Base-by-base conservation (phyloP, 2,329 filamentous ascomycete species). In the Amphichorda felina region DNA sequence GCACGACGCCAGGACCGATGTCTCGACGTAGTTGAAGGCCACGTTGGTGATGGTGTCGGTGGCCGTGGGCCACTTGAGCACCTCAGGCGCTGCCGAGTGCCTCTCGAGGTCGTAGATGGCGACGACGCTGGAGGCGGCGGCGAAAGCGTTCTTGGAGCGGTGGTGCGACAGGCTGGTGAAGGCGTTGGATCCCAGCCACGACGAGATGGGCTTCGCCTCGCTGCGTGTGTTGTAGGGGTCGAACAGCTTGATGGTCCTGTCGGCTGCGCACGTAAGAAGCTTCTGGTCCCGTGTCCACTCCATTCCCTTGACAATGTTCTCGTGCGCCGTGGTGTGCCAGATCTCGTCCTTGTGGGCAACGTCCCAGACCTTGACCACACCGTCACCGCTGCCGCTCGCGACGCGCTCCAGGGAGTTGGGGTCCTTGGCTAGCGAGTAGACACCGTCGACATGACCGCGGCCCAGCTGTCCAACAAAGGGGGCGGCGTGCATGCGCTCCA, bases 361-460 rank as follows among this genome's bases (percentile, higher is more conserved):
- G 36, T 93, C 81, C 87, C 87, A 94, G 24, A 91, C 82, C 60
- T 98, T 98, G 39, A 98, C 75, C 8, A 95, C 77, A 44, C 91
- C 89, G 57, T 98, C 91, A 43, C 88, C 88, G 45, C 81, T 86
- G 30, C 84, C 87, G 50, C 82, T 89, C 6, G 87, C 85, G 46
- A 88, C 74, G 38, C 79, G 68, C 47, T 85, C 72, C 18, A 89
- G 60, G 7, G 78, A 79, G 45, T 75, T 76, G 6, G 82, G 81
- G 47, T 91, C 85, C 56, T 87, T 87, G 40, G 82, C 80, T 56
- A 91, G 75, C 25, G 75, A 75, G 56, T 89, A 91, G 25, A 64
- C 60, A 43, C 91, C 91, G 51, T 98, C 91, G 38, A 95, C 84
- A 60, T 98, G 91, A 15, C 91, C 89, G 22, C 75, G 71, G 36